A percentile compares a stretch with the other conserved stretches of the same genome.
Conservation (phyloP, 2,329 filamentous ascomycete genomes). For the Nectriaceae sp. region DNA sequence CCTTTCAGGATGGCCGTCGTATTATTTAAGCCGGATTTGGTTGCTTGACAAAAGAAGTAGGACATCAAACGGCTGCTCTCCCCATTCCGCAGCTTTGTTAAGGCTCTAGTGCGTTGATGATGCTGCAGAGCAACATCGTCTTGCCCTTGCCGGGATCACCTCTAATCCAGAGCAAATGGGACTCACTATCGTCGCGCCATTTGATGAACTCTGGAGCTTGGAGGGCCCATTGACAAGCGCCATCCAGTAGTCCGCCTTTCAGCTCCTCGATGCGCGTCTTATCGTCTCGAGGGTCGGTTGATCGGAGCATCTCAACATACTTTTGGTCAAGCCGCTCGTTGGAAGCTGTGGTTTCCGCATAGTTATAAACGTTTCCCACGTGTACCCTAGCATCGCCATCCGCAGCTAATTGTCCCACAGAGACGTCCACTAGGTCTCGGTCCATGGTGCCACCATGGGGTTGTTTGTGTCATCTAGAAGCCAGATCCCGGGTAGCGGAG, state of each 20-base stretch:
- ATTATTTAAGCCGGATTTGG: constrained; percentile 38
- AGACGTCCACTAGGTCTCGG: too few relatives aligned
- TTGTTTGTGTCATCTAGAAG: too few relatives aligned
- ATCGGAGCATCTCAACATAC: too few relatives aligned
- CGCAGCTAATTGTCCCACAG: too few relatives aligned
- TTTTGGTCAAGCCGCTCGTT: too few relatives aligned
- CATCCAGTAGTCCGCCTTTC: constrained; percentile 19
- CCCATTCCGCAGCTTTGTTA: not conserved
- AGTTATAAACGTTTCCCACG: too few relatives aligned
- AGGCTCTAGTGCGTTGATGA: constrained; percentile 21
- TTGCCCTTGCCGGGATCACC: constrained; percentile 40
- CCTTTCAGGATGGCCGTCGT: constrained; percentile 43
- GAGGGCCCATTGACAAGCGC: constrained; percentile 36
- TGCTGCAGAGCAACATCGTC: constrained; percentile 35
- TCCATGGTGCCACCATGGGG: too few relatives aligned
- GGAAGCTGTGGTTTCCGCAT: too few relatives aligned
- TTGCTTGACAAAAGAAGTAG: constrained; percentile 46
- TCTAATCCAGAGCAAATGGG: constrained; percentile 33
- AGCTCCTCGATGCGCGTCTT: constrained; percentile 16
- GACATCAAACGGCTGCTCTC: constrained; percentile 6
- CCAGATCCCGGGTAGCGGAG: too few relatives aligned
- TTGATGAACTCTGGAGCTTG: constrained; percentile 24
- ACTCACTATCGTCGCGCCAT: constrained; percentile 23
- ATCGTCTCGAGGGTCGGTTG: not conserved
- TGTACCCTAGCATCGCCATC: too few relatives aligned